These are phyloP conservation scores for Camelina sativa DNA, from an alignment of 345 rosid genomes.

Conservation along the genomic window DNA sequence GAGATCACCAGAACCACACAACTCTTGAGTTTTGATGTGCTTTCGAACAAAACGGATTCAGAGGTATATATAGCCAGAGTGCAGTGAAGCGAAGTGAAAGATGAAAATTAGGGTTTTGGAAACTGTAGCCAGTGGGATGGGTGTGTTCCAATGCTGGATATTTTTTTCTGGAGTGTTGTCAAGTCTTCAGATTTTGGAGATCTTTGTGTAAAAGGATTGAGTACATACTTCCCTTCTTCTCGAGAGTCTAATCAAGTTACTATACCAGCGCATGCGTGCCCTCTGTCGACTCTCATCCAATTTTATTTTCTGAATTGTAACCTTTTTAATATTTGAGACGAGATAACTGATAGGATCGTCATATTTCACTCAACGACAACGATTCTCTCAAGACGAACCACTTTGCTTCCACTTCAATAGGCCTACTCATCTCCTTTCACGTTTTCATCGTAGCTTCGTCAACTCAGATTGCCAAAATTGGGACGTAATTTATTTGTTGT, in stretches of 20 bases:
- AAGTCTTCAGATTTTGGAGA: not conserved
- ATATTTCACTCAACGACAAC: conserved; percentile 22
- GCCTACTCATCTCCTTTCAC: conserved; percentile 47
- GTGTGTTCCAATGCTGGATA: not conserved
- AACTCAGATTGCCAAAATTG: conserved; percentile 20
- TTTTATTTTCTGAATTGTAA: too few relatives aligned
- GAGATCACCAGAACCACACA: not conserved
- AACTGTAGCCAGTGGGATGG: not conserved
- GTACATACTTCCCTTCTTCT: not conserved
- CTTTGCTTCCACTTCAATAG: conserved; percentile 43
- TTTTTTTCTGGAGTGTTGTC: not conserved
- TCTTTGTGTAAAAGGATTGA: not conserved
- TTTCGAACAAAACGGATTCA: not conserved
- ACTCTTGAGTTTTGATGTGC: not conserved
- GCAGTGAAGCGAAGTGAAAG: not conserved
- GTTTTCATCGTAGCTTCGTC: conserved; percentile 42
- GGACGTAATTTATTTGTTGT: conserved; percentile 27
- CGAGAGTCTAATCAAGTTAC: not conserved
- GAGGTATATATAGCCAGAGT: not conserved
- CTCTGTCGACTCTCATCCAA: not conserved
- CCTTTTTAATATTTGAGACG: too few relatives aligned
- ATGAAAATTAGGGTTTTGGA: not conserved
- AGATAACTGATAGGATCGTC: conserved; percentile 3
- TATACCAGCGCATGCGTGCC: not conserved
- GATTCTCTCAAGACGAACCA: conserved; percentile 42